phyloP scores from a whole-genome alignment of 2,329 filamentous ascomycete genomes.

The Scopulariopsis brevicaulis region DNA sequence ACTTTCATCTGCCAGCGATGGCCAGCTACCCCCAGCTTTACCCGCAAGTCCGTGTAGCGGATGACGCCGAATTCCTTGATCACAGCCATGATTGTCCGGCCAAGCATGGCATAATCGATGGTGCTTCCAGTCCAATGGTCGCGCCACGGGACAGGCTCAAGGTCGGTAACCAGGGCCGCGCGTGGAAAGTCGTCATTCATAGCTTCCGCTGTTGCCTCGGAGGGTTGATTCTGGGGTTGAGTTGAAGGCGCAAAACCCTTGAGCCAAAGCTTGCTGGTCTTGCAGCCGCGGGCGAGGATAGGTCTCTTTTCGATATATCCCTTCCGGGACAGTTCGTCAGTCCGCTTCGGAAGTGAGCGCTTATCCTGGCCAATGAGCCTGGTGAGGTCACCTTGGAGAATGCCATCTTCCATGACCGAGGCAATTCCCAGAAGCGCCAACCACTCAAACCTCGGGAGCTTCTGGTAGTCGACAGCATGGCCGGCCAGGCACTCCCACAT shows the following conservation, averaged over 20 bases:
- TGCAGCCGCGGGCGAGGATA: slow-evolving; percentile 43
- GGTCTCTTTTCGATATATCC: slow-evolving; percentile 52
- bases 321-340: slow-evolving; percentile 45
- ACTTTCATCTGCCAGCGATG: slow-evolving; percentile 49
- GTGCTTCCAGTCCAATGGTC: slow-evolving; percentile 43
- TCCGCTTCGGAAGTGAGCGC: slow-evolving; percentile 49
- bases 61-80: slow-evolving; percentile 47
- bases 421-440: slow-evolving; percentile 46
- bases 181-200: slow-evolving; percentile 11
- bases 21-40: slow-evolving; percentile 44
- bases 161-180: slow-evolving; percentile 19
- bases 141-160: slow-evolving; percentile 44
- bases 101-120: slow-evolving; percentile 47
- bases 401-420: slow-evolving; percentile 38
- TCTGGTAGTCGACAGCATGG: slow-evolving; percentile 46
- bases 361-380: slow-evolving; percentile 50
- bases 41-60: slow-evolving; percentile 44
- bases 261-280: slow-evolving; percentile 53
- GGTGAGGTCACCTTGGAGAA: slow-evolving; percentile 49
- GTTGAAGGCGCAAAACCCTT: slow-evolving; percentile 36
- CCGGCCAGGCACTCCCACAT: slow-evolving; percentile 50
- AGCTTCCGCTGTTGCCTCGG: slow-evolving; percentile 5
- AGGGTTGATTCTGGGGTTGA: slow-evolving; percentile 8
- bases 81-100: slow-evolving; percentile 44
- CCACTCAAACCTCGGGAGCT: slow-evolving; percentile 48